Evolutionary conservation across 2,329 filamentous ascomycete genomes (phyloP), one percentile per base, ranked within the genome.

Genomic region (Xylaria sp.): DNA sequence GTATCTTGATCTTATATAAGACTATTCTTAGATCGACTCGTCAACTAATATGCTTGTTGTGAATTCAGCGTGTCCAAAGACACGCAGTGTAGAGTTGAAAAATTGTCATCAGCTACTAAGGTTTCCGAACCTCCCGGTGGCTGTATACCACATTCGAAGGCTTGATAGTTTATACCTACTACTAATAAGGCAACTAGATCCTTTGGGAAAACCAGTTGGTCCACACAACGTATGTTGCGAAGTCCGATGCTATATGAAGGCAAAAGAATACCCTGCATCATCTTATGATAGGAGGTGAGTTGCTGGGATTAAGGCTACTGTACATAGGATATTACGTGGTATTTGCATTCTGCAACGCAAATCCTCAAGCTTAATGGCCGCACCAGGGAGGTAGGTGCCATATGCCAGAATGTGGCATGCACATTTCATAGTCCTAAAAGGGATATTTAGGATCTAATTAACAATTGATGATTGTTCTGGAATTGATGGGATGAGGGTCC

Each of bases 231-330:
- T 48, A 47, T 25, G 27, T 32, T 47, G 9, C 10, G 16, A 60
- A 6, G 21, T n/a, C 44, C n/a, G n/a, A 60, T 3, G 18, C 51
- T 37, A 21, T 32, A 25, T 57, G 47, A 60, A 53, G 42, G 61
- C 21, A n/a, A 63, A 25, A 25, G 29, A 12, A 18, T 32, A 18
- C 23, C 25, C 42, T 55, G 62, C 59, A 42, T 51, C 51, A 59
- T 57, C 62, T 55, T 32, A 64, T 53, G 50, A 50, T 63, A 48
- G 35, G 37, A 21, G 32, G 23, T 5, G 32, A 21, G 55, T 60
- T 18, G 12, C 44, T 51, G 12, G 35, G 60, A 23, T 48, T 58
- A 27, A 27, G 40, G 29, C 53, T 65, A 47, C 62, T 35, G 10
- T 32, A 32, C 5, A 35, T 35, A 35, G 32, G 32, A 35, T 35